These are phyloP conservation scores for Heterobasidion occidentale DNA, from an alignment of 1,284 basidiomycete genomes.

Conservation along the genomic window DNA sequence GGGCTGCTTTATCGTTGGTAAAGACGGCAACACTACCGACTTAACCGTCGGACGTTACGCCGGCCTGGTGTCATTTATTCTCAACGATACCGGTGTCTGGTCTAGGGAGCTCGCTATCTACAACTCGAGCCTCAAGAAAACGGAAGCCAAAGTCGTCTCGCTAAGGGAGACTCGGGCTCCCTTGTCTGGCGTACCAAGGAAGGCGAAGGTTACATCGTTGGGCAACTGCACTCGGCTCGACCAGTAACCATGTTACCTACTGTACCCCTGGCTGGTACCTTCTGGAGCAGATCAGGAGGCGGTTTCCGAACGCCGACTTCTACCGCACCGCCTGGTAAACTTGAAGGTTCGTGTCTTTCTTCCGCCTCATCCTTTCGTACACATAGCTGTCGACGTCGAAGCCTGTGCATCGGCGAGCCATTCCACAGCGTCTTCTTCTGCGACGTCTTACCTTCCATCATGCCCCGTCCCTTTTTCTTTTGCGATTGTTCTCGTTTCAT, in stretches of 20 bases:
- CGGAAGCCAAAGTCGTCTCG: constrained; percentile 10
- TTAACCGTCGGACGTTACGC: constrained; percentile 16
- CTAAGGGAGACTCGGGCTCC: constrained; percentile 17
- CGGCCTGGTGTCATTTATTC: constrained; percentile 12
- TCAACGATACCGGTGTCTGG: constrained; percentile 9
- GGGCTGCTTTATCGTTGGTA: constrained; percentile 18
- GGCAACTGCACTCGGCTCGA: constrained; percentile 12
- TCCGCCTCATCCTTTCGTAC: neutral
- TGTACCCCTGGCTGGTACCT: constrained; percentile 15
- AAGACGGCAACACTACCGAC: constrained; percentile 14
- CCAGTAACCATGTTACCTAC: constrained; percentile 16
- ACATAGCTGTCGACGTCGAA: neutral
- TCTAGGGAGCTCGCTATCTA: constrained; percentile 14
- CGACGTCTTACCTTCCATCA: neutral
- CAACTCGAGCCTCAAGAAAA: constrained; percentile 6
- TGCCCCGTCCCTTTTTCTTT: neutral
- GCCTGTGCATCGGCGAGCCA: too few species aligned
- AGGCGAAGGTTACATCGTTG: constrained; percentile 13
- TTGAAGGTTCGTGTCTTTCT: neutral
- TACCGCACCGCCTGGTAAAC: constrained; percentile 9
- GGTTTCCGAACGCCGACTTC: constrained; percentile 19
- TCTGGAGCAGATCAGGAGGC: constrained; percentile 12
- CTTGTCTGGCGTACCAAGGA: constrained; percentile 11
- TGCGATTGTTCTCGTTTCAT: neutral
- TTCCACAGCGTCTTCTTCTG: neutral